Evolutionary conservation across 345 rosid species (phyloP), one percentile per base, ranked within the genome.

Genomic region (Punica granatum): DNA sequence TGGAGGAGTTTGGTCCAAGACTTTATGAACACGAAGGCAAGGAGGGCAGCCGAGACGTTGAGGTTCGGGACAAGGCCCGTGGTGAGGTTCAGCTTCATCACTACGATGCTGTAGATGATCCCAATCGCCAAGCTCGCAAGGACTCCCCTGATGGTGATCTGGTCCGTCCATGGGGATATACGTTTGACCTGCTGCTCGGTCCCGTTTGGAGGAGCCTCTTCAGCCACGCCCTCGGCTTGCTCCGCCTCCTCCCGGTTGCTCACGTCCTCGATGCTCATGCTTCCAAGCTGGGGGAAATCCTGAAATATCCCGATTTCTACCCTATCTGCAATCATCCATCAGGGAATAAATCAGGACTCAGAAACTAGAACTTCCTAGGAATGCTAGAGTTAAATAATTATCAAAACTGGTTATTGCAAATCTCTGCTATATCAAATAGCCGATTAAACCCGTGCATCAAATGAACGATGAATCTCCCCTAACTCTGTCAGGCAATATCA

Each of bases 51-150:
- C 42, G 99, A 94, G 79, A 94, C 97, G 59, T 94, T 94, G 66
- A 94, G 90, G 73, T 91, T 94, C 11, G 99, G 99, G 36, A 94
- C 97, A 36, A 94, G 76, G 19, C 98, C 99, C 8, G 99, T 92
- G 21, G 97, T 94, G 14, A 94, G 88, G 67, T 89, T 94, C 60
- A 94, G 85, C 78, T 94, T 94, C 82, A 74, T 84, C 37, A 91
- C 95, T 61, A 94, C 89, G 44, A 94, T 85, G 75, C 98, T 91
- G 83, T 91, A 94, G 0, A 94, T 78, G 72, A 78, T 54, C 2
- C 99, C 99, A 66, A 94, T 94, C 7, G 60, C 72, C 44, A 86
- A 30, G 66, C 99, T 88, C 1, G 95, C 87, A 11, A 91, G 26
- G 26, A 94, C 56, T 25, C 98, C 87, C 72, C 99, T 78, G 16